phyloP scores from a whole-genome alignment of 768 basidiomycete genomes.

The Termitomyces sp. region DNA sequence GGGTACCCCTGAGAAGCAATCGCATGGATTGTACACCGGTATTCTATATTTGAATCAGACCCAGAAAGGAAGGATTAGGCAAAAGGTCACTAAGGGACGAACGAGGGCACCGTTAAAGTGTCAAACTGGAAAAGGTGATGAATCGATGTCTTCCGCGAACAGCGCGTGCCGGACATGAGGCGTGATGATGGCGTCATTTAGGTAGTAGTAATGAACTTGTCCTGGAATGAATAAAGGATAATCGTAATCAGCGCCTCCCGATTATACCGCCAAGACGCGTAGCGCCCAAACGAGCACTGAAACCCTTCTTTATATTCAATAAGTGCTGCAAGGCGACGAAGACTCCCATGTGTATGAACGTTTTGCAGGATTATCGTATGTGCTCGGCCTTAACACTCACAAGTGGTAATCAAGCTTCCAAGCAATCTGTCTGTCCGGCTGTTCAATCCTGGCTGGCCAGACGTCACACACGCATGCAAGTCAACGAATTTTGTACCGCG shows the following conservation, averaged over 20 bases:
- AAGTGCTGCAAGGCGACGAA: background rate
- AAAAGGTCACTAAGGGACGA: background rate
- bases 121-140: background rate
- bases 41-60: conserved; percentile 1
- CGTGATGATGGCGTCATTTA: conserved; percentile 11
- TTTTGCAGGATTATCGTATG: background rate
- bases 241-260: background rate
- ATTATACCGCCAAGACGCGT: background rate
- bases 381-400: background rate
- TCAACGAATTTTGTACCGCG: background rate
- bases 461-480: background rate
- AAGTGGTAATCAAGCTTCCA: background rate
- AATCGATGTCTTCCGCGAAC: background rate
- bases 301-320: background rate
- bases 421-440: background rate
- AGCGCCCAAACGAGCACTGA: background rate
- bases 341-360: background rate
- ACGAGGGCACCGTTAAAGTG: background rate
- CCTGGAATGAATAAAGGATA: background rate
- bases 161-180: conserved; percentile 10
- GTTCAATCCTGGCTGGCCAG: background rate
- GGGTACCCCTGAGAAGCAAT: background rate
- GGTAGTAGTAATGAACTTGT: background rate
- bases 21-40: background rate
- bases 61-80: background rate